Evolutionary conservation across 179 eudicot species (phyloP).

Genomic region (Heliamphora pulchella): DNA sequence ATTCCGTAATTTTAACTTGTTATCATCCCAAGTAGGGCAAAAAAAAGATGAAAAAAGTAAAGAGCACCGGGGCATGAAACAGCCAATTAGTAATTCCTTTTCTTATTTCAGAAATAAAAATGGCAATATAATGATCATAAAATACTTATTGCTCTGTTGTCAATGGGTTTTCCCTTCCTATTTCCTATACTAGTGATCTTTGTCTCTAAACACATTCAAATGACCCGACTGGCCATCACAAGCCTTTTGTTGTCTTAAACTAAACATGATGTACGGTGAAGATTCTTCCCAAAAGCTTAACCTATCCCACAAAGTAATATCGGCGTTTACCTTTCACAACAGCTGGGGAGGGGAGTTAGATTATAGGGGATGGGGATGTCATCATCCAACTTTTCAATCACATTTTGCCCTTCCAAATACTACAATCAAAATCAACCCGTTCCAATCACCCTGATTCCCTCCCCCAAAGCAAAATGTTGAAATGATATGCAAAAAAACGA

Average conservation of each 20-base stretch:
- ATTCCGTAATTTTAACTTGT: background rate
- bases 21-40: background rate
- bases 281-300: background rate
- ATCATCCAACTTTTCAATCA: background rate
- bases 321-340: background rate
- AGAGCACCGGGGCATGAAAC: background rate
- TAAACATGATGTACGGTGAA: background rate
- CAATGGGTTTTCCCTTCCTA: slow-evolving; percentile 1
- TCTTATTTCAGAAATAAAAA: background rate
- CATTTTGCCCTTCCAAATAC: background rate
- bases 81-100: background rate
- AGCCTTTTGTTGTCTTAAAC: background rate
- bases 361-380: no score
- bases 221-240: background rate
- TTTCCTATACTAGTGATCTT: background rate
- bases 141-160: background rate
- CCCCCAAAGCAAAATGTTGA: background rate
- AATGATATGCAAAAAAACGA: background rate
- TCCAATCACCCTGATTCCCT: background rate
- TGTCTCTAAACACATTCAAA: background rate
- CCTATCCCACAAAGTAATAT: background rate
- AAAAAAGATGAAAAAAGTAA: background rate
- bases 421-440: background rate
- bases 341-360: no score
- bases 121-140: background rate